phyloP scores from a whole-genome alignment of 495 filamentous ascomycete genomes.

The Cercophora samala region DNA sequence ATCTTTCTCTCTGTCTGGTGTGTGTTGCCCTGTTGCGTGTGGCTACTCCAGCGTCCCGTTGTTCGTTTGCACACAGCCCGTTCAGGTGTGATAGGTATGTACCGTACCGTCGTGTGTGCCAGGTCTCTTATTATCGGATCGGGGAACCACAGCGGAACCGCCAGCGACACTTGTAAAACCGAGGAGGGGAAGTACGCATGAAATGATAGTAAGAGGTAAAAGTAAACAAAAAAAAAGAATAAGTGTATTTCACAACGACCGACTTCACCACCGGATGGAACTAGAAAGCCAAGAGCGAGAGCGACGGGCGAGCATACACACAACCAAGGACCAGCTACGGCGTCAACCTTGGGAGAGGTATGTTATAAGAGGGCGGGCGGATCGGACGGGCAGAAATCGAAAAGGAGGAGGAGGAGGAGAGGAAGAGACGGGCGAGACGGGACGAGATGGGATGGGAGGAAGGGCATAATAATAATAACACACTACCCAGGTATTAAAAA shows the following conservation, averaged over 20 bases:
- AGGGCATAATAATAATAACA: conserved; percentile 2
- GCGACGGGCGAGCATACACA: conserved; percentile 6
- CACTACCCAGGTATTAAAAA: conserved; percentile 4
- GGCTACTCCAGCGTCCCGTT: background rate
- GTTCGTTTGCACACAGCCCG: conserved; percentile 5
- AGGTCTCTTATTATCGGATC: conserved; percentile 18
- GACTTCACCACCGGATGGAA: conserved; percentile 8
- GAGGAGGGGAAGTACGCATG: background rate
- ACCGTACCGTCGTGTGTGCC: conserved; percentile 16
- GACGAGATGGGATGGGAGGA: conserved; percentile 6
- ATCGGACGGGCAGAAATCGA: background rate
- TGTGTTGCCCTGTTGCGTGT: background rate
- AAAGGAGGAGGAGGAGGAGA: background rate
- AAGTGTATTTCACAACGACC: conserved; percentile 14
- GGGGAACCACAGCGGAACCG: conserved; percentile 15
- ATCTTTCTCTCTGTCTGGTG: conserved; percentile 17
- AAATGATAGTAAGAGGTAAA: conserved; percentile 1
- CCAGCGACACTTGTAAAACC: conserved; percentile 7
- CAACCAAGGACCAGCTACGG: background rate
- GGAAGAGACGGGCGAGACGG: conserved; percentile 13
- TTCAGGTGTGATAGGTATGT: conserved; percentile 12
- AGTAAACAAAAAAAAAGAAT: conserved; percentile 1
- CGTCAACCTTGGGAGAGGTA: conserved; percentile 10
- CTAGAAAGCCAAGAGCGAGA: background rate
- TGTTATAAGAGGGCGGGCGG: conserved; percentile 3